These are phyloP conservation scores for Zygosaccharomyces sapae DNA, from an alignment of 1,139 yeast species.

Conservation along the genomic window DNA sequence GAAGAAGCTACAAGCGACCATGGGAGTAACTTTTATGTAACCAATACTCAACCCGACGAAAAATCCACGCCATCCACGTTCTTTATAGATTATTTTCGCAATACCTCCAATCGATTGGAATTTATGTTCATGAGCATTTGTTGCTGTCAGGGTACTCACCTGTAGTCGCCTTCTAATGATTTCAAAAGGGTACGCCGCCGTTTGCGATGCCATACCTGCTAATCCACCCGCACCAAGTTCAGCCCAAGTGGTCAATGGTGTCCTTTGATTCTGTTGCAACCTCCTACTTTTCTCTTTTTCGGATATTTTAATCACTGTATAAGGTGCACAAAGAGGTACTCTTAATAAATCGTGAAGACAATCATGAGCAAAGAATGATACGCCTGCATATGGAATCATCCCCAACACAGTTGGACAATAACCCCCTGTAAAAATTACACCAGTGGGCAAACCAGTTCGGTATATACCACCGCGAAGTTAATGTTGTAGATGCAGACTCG, in stretches of 20 bases:
- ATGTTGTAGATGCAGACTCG: conserved; percentile 50
- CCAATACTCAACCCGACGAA: conserved; percentile 95
- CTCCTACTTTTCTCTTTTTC: conserved; percentile 23
- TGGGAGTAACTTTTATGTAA: conserved; percentile 88
- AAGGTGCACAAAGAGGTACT: conserved; percentile 47
- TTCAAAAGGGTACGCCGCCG: conserved; percentile 96
- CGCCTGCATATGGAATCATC: conserved; percentile 98
- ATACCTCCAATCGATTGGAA: conserved; percentile 48
- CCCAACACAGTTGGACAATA: conserved; percentile 92
- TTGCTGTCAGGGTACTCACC: conserved; percentile 72
- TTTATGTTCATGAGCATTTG: conserved; percentile 40
- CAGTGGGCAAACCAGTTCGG: conserved; percentile 38
- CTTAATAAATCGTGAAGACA: conserved; percentile 80
- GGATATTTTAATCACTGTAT: conserved; percentile 46
- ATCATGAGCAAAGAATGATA: conserved; percentile 92
- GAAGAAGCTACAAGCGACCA: conserved; percentile 94
- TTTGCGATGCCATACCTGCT: conserved; percentile 92
- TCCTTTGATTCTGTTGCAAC: conserved; percentile 36
- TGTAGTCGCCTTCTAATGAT: conserved; percentile 94
- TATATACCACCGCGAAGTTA: conserved; percentile 29
- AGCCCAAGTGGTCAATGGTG: conserved; percentile 82
- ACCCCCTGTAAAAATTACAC: conserved; percentile 89
- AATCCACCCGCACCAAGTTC: conserved; percentile 91
- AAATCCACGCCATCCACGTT: conserved; percentile 78
- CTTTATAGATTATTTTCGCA: conserved; percentile 50